Base-by-base conservation (phyloP, 805 yeast species). In the Lipomyces oligophaga region DNA sequence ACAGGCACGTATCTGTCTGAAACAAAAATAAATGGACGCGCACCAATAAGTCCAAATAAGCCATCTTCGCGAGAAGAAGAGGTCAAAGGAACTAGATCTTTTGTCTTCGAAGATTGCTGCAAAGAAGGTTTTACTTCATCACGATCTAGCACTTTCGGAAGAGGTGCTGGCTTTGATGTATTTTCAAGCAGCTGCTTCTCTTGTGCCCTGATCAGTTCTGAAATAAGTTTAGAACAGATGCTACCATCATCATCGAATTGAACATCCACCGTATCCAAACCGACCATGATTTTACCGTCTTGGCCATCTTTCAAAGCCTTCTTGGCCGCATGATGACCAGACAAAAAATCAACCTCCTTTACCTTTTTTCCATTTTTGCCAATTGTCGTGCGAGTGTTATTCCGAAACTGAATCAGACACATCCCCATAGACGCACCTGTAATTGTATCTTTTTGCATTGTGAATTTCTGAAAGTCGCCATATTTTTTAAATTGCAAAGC, bases 381-480 rank as follows among this genome's bases (percentile, higher is more conserved):
- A 2, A 27, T 5, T 4, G 34, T 16, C n/a, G 38, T 32, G 13
- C 22, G n/a, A 4, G 4, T 11, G 7, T 41, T 34, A 25, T 86
- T 85, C 47, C 73, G 80, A 64, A 75, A 88, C 48, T 75, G 70
- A 42, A 86, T 69, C 18, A 77, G 67, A 41, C 82, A 82, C 19
- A 87, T 69, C 7, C 95, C 93, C 33, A 88, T 64, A 0, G 95
- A 89, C 16, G 81, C 83, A 2, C 88, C 95, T 35, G 85, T 80
- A 19, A 72, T 70, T 0, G 90, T 85, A 60, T 88, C 93, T 45
- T 74, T 77, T 7, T 81, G 69, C 49, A 79, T 70, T 48, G 77
- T 76, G 39, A 83, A 66, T 32, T 77, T 79, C 22, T 74, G 71
- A 3, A 88, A 71, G 25, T 73, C 74, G 2, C 96, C 96, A 64